Conservation (phyloP, 345 rosid species). For the Populus euphratica region DNA sequence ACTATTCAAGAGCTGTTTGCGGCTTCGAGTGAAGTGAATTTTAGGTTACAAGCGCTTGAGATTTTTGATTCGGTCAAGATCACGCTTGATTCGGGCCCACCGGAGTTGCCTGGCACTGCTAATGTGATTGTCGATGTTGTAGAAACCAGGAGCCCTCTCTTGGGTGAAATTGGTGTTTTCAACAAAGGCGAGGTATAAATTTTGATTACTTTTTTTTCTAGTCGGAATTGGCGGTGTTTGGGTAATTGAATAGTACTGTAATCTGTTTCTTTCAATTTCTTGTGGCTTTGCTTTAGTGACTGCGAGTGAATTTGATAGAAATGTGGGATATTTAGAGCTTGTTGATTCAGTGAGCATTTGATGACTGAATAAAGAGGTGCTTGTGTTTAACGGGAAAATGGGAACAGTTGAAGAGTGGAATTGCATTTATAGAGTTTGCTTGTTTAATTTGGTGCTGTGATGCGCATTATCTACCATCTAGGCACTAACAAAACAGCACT, state of each 20-base stretch:
- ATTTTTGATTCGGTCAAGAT: conserved; percentile 77
- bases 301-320: neutral
- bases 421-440: neutral
- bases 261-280: neutral
- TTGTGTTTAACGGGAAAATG: neutral
- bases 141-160: conserved; percentile 52
- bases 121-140: conserved; percentile 68
- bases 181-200: conserved; percentile 62
- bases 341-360: neutral
- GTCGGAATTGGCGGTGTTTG: neutral
- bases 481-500: neutral
- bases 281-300: neutral
- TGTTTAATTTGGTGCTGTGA: neutral
- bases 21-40: conserved; percentile 57
- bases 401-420: neutral
- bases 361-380: neutral
- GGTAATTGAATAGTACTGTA: neutral
- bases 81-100: conserved; percentile 81
- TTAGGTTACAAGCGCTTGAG: conserved; percentile 60
- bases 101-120: conserved; percentile 81
- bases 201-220: neutral
- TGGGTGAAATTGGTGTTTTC: conserved; percentile 71
- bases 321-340: neutral
- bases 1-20: conserved; percentile 71
- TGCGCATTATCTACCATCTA: neutral